A percentile compares a stretch with the other conserved stretches of the same genome.
These are phyloP conservation scores for Bisporella sp. DNA, from an alignment of 2,329 filamentous ascomycete genomes.

Conservation along the genomic window DNA sequence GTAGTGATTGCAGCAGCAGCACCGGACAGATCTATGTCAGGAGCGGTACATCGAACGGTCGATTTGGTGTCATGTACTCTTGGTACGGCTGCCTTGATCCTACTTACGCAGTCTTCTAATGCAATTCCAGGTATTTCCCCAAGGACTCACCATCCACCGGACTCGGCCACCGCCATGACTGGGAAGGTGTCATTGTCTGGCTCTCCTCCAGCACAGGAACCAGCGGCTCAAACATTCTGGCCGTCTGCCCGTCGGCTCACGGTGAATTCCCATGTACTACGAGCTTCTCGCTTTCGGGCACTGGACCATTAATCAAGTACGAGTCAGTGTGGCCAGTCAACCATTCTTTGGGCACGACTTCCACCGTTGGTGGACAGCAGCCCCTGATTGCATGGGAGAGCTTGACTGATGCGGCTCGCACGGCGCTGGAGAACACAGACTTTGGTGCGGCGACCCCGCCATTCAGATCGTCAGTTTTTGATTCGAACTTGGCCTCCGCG, in stretches of 20 bases:
- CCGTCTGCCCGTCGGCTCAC: conserved; percentile 45
- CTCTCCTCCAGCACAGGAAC: conserved; percentile 30
- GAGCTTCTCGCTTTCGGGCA: conserved; percentile 34
- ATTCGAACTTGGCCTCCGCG: conserved; percentile 34
- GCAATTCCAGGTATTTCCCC: conserved; percentile 37
- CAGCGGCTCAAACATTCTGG: conserved; percentile 32
- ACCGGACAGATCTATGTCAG: conserved; percentile 46
- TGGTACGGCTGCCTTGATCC: conserved; percentile 36
- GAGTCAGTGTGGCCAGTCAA: conserved; percentile 39
- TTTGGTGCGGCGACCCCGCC: conserved; percentile 37
- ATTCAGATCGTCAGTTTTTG: conserved; percentile 28
- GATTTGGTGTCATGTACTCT: conserved; percentile 43
- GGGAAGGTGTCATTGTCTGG: conserved; percentile 48
- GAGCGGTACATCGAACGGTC: conserved; percentile 31
- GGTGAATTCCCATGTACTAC: conserved; percentile 39
- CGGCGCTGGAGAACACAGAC: conserved; percentile 31
- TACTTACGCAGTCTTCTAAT: not conserved
- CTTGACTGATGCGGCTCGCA: conserved; percentile 29
- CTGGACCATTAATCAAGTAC: conserved; percentile 40
- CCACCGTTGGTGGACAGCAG: conserved; percentile 30
- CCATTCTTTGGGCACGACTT: conserved; percentile 33
- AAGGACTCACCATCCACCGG: conserved; percentile 35
- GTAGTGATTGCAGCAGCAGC: conserved; percentile 34
- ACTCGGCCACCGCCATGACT: conserved; percentile 46
- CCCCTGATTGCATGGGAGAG: conserved; percentile 38